Evolutionary conservation across 148 eudicot genomes (phyloP).

Genomic region (Chenopodium album): DNA sequence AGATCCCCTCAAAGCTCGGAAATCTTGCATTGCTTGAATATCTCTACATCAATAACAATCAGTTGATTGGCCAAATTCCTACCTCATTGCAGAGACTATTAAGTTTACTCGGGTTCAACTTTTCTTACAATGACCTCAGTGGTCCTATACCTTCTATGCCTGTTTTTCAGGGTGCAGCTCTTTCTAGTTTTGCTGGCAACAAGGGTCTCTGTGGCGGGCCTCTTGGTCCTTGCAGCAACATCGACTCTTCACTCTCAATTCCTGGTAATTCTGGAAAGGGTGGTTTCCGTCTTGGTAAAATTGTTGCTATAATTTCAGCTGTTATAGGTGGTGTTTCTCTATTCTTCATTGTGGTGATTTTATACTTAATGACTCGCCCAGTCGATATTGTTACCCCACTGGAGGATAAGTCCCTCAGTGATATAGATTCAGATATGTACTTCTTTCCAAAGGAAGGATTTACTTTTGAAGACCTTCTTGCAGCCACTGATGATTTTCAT

Average conservation of each 20-base stretch:
- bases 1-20: conserved; percentile 69
- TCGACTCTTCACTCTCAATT: conserved; percentile 19
- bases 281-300: conserved; percentile 45
- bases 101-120: conserved; percentile 70
- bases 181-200: conserved; percentile 69
- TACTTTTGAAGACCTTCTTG: conserved; percentile 63
- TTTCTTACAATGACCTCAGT: conserved; percentile 67
- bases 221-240: conserved; percentile 27
- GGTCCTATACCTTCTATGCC: conserved; percentile 72
- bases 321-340: conserved; percentile 52
- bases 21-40: conserved; percentile 71
- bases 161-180: conserved; percentile 44
- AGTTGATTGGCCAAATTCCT: conserved; percentile 73
- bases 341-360: conserved; percentile 47
- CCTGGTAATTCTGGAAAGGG: conserved; percentile 29
- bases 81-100: conserved; percentile 49
- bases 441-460: conserved; percentile 72
- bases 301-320: conserved; percentile 38
- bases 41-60: conserved; percentile 70
- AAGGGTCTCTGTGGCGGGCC: conserved; percentile 49
- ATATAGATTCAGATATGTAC: conserved; percentile 44
- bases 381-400: conserved; percentile 41
- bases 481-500: conserved; percentile 69
- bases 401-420: conserved; percentile 36
- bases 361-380: conserved; percentile 51